A percentile compares a stretch with the other conserved stretches of the same genome.
Conservation (phyloP, 371 early-diverging fungal genomes). For the Chytridium lagenaria region DNA sequence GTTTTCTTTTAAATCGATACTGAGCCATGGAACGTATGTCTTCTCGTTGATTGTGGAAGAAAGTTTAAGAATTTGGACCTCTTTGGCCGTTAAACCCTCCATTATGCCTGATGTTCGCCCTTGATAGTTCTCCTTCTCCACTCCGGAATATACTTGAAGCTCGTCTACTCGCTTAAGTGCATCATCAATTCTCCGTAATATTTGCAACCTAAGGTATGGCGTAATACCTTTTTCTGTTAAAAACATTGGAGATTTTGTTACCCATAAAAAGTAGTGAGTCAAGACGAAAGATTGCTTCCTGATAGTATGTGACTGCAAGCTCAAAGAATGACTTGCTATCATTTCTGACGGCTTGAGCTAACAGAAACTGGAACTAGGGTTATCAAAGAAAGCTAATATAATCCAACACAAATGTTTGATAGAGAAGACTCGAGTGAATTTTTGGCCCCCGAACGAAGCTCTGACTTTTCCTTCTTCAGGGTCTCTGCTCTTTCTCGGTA, state of each 20-base stretch:
- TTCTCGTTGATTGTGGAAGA: conserved; percentile 76
- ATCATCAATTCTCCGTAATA: too few species aligned
- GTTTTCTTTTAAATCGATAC: conserved; percentile 66
- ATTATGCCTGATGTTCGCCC: not conserved
- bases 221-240: too few species aligned
- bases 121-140: not conserved
- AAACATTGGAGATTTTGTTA: too few species aligned
- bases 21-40: conserved; percentile 79
- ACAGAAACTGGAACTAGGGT: not conserved
- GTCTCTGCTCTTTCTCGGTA: not conserved
- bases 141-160: not conserved
- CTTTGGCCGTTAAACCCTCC: conserved; percentile 41
- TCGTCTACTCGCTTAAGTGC: conserved; percentile 19
- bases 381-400: too few species aligned
- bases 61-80: conserved; percentile 66
- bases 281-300: not conserved
- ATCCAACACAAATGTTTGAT: too few species aligned
- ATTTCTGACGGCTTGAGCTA: conserved; percentile 10
- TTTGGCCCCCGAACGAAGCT: too few species aligned
- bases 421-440: too few species aligned
- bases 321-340: not conserved
- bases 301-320: not conserved
- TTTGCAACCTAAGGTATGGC: too few species aligned
- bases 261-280: not conserved
- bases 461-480: not conserved